These are phyloP conservation scores for Fusarium protoensiforme DNA, from an alignment of 2,329 filamentous ascomycete genomes.

Conservation along the genomic window DNA sequence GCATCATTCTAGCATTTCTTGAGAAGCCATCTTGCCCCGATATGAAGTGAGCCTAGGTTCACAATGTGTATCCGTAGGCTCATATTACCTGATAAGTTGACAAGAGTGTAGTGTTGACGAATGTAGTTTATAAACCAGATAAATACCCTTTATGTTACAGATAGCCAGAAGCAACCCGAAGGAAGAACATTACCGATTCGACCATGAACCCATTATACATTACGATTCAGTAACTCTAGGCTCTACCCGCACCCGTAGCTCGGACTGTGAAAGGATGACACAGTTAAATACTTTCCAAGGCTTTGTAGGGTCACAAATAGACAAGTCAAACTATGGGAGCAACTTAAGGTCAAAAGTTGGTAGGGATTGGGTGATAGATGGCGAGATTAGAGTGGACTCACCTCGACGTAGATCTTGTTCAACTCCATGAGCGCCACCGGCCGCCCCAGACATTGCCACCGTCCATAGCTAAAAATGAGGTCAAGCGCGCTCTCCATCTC, in stretches of 20 bases:
- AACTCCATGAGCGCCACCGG: slow-evolving; percentile 53
- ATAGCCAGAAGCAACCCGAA: not conserved
- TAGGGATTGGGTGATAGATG: accelerated
- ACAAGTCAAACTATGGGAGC: slow-evolving; percentile 46
- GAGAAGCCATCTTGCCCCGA: not conserved
- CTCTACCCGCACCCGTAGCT: slow-evolving; percentile 40
- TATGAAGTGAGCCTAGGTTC: not conserved
- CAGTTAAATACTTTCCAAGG: slow-evolving; percentile 47
- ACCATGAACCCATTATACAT: not conserved
- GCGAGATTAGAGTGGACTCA: slow-evolving; percentile 30
- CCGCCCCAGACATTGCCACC: slow-evolving; percentile 53
- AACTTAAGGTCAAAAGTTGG: slow-evolving; percentile 35
- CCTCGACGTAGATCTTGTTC: slow-evolving; percentile 55
- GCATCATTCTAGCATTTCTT: not conserved
- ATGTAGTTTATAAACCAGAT: not conserved
- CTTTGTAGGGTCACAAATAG: slow-evolving; percentile 44
- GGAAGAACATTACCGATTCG: not conserved
- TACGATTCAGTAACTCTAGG: not conserved
- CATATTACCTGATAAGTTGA: not conserved
- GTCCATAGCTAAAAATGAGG: slow-evolving; percentile 53
- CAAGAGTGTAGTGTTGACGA: not conserved
- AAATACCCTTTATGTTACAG: not conserved
- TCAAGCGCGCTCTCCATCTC: slow-evolving; percentile 52
- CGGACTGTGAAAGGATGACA: slow-evolving; percentile 46
- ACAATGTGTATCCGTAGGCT: not conserved